Percentiles rank a stretch among this genome's conserved stretches.
These are phyloP conservation scores for Backusella psychrophila DNA, from an alignment of 192 early-diverging fungal genomes.

Conservation along the genomic window DNA sequence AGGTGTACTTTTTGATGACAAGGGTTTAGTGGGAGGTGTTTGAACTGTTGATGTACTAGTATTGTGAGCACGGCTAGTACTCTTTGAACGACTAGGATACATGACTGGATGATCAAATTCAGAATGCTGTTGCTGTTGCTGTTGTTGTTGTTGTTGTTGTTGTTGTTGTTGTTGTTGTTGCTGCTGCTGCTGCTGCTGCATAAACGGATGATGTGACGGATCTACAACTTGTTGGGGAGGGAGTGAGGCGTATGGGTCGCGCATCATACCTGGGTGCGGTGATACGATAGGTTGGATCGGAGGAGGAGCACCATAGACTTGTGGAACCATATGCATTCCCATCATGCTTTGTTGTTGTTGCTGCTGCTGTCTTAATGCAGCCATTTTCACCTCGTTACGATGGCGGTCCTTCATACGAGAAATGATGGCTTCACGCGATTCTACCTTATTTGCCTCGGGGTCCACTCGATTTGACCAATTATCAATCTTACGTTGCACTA, in stretches of 20 bases:
- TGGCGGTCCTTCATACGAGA: slow-evolving; percentile 31
- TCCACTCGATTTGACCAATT: slow-evolving; percentile 22
- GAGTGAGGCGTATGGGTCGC: background rate
- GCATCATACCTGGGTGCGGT: slow-evolving; percentile 13
- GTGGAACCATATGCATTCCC: slow-evolving; percentile 7
- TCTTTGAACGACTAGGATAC: background rate
- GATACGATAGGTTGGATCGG: slow-evolving; percentile 8
- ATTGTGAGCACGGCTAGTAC: background rate
- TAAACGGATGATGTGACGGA: background rate
- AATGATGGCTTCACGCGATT: slow-evolving; percentile 20
- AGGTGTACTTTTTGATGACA: background rate
- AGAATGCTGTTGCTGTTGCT: background rate
- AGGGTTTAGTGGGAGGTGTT: background rate
- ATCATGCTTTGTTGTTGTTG: slow-evolving; percentile 2
- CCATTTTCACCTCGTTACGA: slow-evolving; percentile 21
- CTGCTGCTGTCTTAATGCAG: slow-evolving; percentile 14
- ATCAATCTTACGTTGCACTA: slow-evolving; percentile 20
- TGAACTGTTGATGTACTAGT: background rate
- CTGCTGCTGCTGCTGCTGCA: background rate
- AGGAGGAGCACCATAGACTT: background rate
- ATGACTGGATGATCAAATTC: background rate
- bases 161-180: background rate
- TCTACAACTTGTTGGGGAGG: background rate
- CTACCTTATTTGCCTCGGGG: background rate
- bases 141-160: background rate